Evolutionary conservation across 2,329 filamentous ascomycete genomes (phyloP).

Genomic region (Beauveria bassiana): DNA sequence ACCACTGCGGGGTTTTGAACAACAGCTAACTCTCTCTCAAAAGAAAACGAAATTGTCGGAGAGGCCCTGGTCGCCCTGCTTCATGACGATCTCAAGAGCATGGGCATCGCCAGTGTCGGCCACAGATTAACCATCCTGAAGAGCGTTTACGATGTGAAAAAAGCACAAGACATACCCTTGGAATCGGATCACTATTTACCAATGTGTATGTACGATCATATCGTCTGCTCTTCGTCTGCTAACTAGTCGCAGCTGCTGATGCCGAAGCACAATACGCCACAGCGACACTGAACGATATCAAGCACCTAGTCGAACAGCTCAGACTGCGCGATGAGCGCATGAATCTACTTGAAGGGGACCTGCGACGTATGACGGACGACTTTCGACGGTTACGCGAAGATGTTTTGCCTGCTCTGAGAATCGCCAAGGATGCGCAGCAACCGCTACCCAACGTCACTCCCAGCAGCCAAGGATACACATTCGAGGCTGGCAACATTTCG

Average conservation of each 20-base stretch:
- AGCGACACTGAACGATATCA: slow-evolving; percentile 88
- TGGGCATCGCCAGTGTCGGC: slow-evolving; percentile 87
- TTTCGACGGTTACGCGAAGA: slow-evolving; percentile 86
- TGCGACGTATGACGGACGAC: slow-evolving; percentile 78
- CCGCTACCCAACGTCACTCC: slow-evolving; percentile 56
- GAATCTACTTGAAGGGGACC: slow-evolving; percentile 70
- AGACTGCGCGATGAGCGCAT: slow-evolving; percentile 87
- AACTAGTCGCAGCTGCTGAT: slow-evolving; percentile 62
- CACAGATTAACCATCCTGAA: slow-evolving; percentile 93
- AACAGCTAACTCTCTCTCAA: neutral
- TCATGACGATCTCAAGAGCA: slow-evolving; percentile 90
- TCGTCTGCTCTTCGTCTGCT: neutral
- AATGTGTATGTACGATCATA: slow-evolving; percentile 55
- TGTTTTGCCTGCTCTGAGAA: slow-evolving; percentile 78
- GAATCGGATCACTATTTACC: slow-evolving; percentile 93
- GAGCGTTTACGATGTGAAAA: slow-evolving; percentile 92
- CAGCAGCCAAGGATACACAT: slow-evolving; percentile 36
- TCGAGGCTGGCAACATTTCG: slow-evolving; percentile 39
- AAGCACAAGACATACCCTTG: slow-evolving; percentile 83
- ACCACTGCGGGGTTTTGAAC: neutral
- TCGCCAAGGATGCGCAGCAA: slow-evolving; percentile 86
- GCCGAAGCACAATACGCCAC: slow-evolving; percentile 76
- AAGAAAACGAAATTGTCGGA: slow-evolving; percentile 91
- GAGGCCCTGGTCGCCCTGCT: slow-evolving; percentile 82
- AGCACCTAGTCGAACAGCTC: slow-evolving; percentile 81